Percentiles rank a stretch among this genome's conserved stretches.
phyloP scores from a whole-genome alignment of 1,284 basidiomycete species.

The Sporisorium graminicola region DNA sequence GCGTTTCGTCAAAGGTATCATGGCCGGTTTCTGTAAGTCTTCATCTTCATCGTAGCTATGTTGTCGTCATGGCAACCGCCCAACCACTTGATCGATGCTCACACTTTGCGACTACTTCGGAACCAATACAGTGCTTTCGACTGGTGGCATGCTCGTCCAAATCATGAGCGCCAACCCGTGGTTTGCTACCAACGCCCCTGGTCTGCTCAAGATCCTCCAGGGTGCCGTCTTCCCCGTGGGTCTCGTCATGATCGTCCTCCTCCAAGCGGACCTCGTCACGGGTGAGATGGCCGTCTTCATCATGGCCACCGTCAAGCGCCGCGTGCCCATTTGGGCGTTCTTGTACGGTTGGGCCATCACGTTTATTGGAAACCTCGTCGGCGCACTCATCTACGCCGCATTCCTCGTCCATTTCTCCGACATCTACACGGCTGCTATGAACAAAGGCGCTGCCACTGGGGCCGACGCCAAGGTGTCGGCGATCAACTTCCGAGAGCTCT shows the following conservation, averaged over 20 bases:
- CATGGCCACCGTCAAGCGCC: constrained; percentile 55
- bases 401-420: constrained; percentile 72
- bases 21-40: constrained; percentile 54
- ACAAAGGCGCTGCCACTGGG: constrained; percentile 28
- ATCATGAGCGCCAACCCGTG: constrained; percentile 59
- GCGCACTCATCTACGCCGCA: constrained; percentile 79
- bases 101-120: not conserved
- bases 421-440: constrained; percentile 51
- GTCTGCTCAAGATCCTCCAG: constrained; percentile 56
- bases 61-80: too few relatives aligned
- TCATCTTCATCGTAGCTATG: not conserved
- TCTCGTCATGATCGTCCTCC: constrained; percentile 61
- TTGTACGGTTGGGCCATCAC: constrained; percentile 73
- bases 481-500: constrained; percentile 73
- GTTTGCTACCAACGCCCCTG: constrained; percentile 55
- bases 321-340: constrained; percentile 57
- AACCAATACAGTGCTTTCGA: constrained; percentile 42
- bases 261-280: constrained; percentile 59
- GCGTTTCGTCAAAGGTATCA: constrained; percentile 54
- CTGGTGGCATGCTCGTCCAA: constrained; percentile 58
- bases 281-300: constrained; percentile 61
- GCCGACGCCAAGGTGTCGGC: constrained; percentile 47
- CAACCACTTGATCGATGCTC: not conserved
- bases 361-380: constrained; percentile 79
- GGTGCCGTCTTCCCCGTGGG: constrained; percentile 59